phyloP scores from a whole-genome alignment of 768 basidiomycete species.

The Obba rivulosa region DNA sequence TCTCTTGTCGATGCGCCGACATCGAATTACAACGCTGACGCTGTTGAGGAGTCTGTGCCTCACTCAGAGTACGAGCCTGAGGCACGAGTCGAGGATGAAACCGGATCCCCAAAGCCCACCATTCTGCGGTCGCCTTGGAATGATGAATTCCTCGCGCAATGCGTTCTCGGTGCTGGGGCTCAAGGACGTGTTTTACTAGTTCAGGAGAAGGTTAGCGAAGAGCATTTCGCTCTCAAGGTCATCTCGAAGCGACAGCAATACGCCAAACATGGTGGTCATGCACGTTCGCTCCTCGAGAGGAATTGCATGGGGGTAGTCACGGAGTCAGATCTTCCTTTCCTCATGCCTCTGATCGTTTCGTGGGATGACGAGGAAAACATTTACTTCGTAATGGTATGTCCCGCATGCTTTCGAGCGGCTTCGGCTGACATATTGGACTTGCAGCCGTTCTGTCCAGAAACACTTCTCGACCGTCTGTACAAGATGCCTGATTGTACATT shows the following conservation, averaged over 20 bases:
- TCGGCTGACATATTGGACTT: background rate
- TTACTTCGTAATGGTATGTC: conserved; percentile 22
- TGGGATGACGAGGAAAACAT: conserved; percentile 21
- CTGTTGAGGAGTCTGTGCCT: no score
- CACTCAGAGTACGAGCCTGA: no score
- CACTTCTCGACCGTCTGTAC: conserved; percentile 6
- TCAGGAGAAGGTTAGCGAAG: background rate
- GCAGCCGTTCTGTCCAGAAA: conserved; percentile 7
- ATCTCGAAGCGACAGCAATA: conserved; percentile 14
- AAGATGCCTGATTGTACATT: no score
- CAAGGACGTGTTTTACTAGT: no score
- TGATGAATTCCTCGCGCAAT: no score
- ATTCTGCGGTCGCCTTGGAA: no score
- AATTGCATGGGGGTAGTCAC: conserved; percentile 11
- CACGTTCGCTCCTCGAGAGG: conserved; percentile 10
- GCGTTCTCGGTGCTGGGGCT: no score
- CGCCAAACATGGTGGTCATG: background rate
- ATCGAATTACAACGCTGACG: no score
- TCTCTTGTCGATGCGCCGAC: no score
- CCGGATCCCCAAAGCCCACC: no score
- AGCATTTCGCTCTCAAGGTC: conserved; percentile 21
- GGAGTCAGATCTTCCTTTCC: background rate
- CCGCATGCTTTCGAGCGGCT: background rate
- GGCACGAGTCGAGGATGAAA: no score
- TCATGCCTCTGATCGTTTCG: conserved; percentile 10